Conservation (phyloP, 192 early-diverging fungal genomes). For the Anaeromyces robustus region DNA sequence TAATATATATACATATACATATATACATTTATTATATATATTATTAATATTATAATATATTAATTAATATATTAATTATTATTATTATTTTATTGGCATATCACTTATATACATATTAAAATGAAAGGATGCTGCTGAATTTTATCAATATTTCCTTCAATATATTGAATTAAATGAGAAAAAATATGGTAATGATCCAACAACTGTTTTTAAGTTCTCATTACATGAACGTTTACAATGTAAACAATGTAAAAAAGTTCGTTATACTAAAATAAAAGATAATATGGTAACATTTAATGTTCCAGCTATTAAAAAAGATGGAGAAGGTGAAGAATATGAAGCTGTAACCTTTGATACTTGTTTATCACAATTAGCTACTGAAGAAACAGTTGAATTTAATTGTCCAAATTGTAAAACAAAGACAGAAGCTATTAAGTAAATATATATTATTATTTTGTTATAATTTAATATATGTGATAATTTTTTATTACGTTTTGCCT, state of each 20-base stretch:
- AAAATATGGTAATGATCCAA: conserved; percentile 41
- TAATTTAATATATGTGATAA: no score
- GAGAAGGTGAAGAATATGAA: conserved; percentile 21
- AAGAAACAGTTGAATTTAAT: conserved; percentile 39
- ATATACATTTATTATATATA: no score
- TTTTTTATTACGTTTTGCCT: no score
- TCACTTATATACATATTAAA: background rate
- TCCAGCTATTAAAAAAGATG: conserved; percentile 33
- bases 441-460: no score
- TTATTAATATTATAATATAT: no score
- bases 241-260: conserved; percentile 60
- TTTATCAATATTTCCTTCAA: conserved; percentile 62
- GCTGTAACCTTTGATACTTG: conserved; percentile 48
- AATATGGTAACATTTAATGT: conserved; percentile 43
- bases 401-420: conserved; percentile 44
- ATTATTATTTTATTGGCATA: no score
- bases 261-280: conserved; percentile 42
- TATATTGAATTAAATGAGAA: conserved; percentile 66
- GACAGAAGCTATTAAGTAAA: conserved; percentile 40
- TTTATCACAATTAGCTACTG: conserved; percentile 33
- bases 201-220: conserved; percentile 58
- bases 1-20: no score
- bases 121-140: conserved; percentile 76
- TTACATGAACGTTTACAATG: conserved; percentile 81
- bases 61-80: no score